These are phyloP conservation scores for Fomitopsis betulina DNA, from an alignment of 1,284 basidiomycete species.

Conservation along the genomic window DNA sequence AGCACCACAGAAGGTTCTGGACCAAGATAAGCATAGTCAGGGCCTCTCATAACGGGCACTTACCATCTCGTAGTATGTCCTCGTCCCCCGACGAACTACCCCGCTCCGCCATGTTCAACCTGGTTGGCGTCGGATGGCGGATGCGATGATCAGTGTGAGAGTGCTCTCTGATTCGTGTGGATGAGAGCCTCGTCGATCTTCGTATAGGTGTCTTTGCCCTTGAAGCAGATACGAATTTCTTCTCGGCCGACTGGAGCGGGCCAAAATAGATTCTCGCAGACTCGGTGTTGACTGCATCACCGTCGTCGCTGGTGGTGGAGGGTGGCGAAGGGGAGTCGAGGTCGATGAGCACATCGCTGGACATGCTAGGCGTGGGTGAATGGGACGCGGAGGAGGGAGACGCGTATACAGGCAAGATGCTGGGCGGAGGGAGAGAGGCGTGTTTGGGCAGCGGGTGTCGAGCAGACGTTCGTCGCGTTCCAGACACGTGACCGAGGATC, in stretches of 20 bases:
- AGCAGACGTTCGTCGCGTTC: slow-evolving; percentile 28
- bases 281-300: slow-evolving; percentile 19
- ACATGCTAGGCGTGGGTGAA: slow-evolving; percentile 1
- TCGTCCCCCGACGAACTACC: slow-evolving; percentile 10
- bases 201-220: slow-evolving; percentile 36
- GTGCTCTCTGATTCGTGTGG: slow-evolving; percentile 18
- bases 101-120: neutral
- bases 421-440: slow-evolving; percentile 5
- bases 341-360: slow-evolving; percentile 6
- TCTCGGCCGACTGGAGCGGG: slow-evolving; percentile 52
- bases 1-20: slow-evolving; percentile 63
- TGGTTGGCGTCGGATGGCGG: neutral
- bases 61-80: slow-evolving; percentile 27
- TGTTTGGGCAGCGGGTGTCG: slow-evolving; percentile 3
- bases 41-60: slow-evolving; percentile 6
- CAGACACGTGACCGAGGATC: slow-evolving; percentile 21
- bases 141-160: slow-evolving; percentile 24
- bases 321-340: slow-evolving; percentile 10
- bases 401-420: neutral
- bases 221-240: slow-evolving; percentile 31
- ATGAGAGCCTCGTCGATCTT: slow-evolving; percentile 47
- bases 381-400: slow-evolving; percentile 1
- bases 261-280: slow-evolving; percentile 44
- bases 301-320: slow-evolving; percentile 16
- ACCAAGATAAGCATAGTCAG: neutral